Conservation (phyloP, 768 basidiomycete genomes). For the Pulveroboletus ravenelii region DNA sequence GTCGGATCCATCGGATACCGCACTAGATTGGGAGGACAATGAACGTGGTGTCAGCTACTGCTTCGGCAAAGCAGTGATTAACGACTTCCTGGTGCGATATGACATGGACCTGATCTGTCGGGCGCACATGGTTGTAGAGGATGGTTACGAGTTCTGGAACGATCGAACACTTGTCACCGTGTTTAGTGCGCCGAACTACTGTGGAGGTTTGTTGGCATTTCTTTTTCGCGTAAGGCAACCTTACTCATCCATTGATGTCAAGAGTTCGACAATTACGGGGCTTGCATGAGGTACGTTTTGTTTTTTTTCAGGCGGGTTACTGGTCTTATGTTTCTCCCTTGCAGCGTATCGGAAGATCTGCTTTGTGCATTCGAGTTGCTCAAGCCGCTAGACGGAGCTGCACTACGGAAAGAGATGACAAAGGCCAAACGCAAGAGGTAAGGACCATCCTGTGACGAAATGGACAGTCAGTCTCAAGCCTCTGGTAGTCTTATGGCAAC, state of each 20-base stretch:
- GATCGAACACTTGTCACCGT: constrained; percentile 97
- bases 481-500: constrained; percentile 32
- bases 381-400: constrained; percentile 92
- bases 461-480: background rate
- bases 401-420: constrained; percentile 96
- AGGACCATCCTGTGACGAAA: background rate
- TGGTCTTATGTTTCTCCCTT: constrained; percentile 13
- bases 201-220: constrained; percentile 68
- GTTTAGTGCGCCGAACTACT: constrained; percentile 97
- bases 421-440: constrained; percentile 98
- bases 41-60: constrained; percentile 99
- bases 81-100: constrained; percentile 89
- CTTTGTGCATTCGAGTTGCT: constrained; percentile 96
- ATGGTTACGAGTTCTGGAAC: constrained; percentile 99
- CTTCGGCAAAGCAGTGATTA: constrained; percentile 96
- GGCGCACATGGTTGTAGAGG: constrained; percentile 99
- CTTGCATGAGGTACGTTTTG: constrained; percentile 77
- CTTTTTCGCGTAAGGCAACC: background rate
- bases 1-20: constrained; percentile 98
- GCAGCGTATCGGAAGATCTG: constrained; percentile 91
- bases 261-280: constrained; percentile 93
- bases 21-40: constrained; percentile 98
- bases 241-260: constrained; percentile 31
- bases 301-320: background rate
- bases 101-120: constrained; percentile 99